A percentile compares a stretch with the other conserved stretches of the same genome.
Evolutionary conservation across 2,329 filamentous ascomycete genomes (phyloP).

Genomic region (Decorospora gaudefroyi): DNA sequence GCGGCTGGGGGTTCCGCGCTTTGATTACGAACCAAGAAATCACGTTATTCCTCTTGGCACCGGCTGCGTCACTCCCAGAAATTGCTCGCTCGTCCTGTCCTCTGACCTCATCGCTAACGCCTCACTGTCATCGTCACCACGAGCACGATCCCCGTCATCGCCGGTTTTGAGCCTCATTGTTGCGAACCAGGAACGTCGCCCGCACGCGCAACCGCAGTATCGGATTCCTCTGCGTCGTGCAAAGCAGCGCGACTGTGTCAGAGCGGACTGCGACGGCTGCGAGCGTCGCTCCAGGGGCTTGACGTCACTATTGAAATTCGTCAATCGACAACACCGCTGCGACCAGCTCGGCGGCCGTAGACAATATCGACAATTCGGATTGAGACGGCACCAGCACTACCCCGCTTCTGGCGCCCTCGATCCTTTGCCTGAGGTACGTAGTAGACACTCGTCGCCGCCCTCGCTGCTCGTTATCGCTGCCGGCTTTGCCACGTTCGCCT

Average conservation of each 20-base stretch:
- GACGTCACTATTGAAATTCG: conserved; percentile 37
- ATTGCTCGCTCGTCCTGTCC: conserved; percentile 41
- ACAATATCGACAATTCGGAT: conserved; percentile 22
- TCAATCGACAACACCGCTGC: conserved; percentile 26
- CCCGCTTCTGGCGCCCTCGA: conserved; percentile 34
- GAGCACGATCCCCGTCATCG: conserved; percentile 34
- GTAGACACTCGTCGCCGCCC: conserved; percentile 19
- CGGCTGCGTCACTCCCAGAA: conserved; percentile 40
- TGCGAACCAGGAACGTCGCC: conserved; percentile 21
- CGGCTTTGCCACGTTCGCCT: conserved; percentile 30
- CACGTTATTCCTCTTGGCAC: conserved; percentile 38
- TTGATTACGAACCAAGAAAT: conserved; percentile 29
- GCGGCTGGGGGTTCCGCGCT: background rate
- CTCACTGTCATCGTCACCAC: conserved; percentile 42
- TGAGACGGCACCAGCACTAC: conserved; percentile 21
- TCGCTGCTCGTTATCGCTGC: conserved; percentile 24
- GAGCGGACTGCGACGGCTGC: conserved; percentile 19
- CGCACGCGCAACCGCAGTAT: conserved; percentile 12
- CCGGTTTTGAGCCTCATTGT: conserved; percentile 37
- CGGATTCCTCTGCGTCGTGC: conserved; percentile 11
- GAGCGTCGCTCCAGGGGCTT: conserved; percentile 33
- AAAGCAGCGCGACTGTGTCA: conserved; percentile 17
- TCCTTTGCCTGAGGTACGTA: conserved; percentile 37
- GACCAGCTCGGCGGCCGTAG: conserved; percentile 22
- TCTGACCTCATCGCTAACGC: conserved; percentile 47